Percentiles rank a stretch among this genome's conserved stretches.
These are phyloP conservation scores for Puccinellia tenuiflora DNA, from an alignment of 176 grass and related monocot genomes.

Conservation along the genomic window DNA sequence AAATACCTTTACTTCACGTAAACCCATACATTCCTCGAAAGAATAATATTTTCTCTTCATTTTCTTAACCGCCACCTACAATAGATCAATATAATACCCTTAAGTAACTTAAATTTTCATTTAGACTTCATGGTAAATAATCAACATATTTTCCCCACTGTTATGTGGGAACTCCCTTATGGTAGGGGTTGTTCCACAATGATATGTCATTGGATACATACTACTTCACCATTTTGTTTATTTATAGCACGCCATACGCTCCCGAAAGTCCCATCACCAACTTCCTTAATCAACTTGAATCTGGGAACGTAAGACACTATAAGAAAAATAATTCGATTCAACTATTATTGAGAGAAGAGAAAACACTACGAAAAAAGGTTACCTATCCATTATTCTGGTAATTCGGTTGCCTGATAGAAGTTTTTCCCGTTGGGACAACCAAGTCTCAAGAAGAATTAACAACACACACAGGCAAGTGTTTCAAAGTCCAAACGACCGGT, in stretches of 20 bases:
- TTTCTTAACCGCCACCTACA: slow-evolving; percentile 97
- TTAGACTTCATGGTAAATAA: slow-evolving; percentile 12
- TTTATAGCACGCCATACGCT: slow-evolving; percentile 99
- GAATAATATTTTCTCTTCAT: slow-evolving; percentile 99
- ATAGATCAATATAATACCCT: slow-evolving; percentile 1
- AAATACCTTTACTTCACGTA: slow-evolving; percentile 96
- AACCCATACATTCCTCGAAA: slow-evolving; percentile 92
- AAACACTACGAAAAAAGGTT: not conserved
- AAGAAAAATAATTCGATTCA: slow-evolving; percentile 22
- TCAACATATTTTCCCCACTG: not conserved
- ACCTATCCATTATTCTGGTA: slow-evolving; percentile 55
- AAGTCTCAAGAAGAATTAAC: slow-evolving; percentile 10
- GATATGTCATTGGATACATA: slow-evolving; percentile 49
- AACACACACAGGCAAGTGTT: slow-evolving; percentile 7
- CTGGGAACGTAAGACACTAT: slow-evolving; percentile 24
- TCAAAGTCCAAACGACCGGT: slow-evolving; percentile 16
- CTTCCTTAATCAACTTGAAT: slow-evolving; percentile 99
- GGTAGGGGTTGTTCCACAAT: no score
- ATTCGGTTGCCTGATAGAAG: not conserved
- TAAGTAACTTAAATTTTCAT: not conserved
- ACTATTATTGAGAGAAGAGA: not conserved
- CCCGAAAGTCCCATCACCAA: slow-evolving; percentile 98
- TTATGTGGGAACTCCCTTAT: no score
- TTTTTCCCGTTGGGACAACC: slow-evolving; percentile 10
- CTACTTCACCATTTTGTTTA: slow-evolving; percentile 96